Evolutionary conservation across 108 stramenopile genomes (phyloP).

Genomic region (Stephanodiscus triporus): DNA sequence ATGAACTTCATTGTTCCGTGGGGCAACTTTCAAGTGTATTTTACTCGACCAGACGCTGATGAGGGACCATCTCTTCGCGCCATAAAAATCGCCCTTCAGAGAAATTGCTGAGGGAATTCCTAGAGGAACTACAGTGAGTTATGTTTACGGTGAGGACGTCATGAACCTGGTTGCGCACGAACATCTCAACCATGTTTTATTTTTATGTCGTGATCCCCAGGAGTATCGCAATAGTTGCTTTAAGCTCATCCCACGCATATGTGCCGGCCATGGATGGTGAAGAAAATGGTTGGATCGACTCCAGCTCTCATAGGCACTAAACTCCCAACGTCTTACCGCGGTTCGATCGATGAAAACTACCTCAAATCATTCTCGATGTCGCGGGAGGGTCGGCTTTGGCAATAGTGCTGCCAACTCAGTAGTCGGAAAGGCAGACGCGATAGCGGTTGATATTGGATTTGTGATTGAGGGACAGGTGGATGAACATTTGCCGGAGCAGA

Average conservation of each 20-base stretch:
- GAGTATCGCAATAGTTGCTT: conserved; percentile 40
- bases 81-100: conserved; percentile 35
- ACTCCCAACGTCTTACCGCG: conserved; percentile 48
- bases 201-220: conserved; percentile 17
- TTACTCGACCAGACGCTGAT: conserved; percentile 48
- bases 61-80: conserved; percentile 38
- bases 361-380: conserved; percentile 54
- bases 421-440: conserved; percentile 44
- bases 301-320: conserved; percentile 59
- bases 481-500: conserved; percentile 52
- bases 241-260: conserved; percentile 51
- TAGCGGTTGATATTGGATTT: conserved; percentile 58
- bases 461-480: conserved; percentile 50
- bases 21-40: conserved; percentile 53
- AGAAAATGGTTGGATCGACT: conserved; percentile 59
- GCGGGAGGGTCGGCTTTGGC: conserved; percentile 47
- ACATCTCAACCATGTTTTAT: no score
- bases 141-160: no score
- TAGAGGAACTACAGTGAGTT: conserved; percentile 35
- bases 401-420: conserved; percentile 56
- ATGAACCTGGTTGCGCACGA: no score
- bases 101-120: conserved; percentile 42
- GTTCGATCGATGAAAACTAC: conserved; percentile 49
- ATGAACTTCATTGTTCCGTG: conserved; percentile 50
- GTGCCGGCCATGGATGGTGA: conserved; percentile 56